These are phyloP conservation scores for Ustilago vetiveriae DNA, from an alignment of 1,284 basidiomycete genomes.

Conservation along the genomic window DNA sequence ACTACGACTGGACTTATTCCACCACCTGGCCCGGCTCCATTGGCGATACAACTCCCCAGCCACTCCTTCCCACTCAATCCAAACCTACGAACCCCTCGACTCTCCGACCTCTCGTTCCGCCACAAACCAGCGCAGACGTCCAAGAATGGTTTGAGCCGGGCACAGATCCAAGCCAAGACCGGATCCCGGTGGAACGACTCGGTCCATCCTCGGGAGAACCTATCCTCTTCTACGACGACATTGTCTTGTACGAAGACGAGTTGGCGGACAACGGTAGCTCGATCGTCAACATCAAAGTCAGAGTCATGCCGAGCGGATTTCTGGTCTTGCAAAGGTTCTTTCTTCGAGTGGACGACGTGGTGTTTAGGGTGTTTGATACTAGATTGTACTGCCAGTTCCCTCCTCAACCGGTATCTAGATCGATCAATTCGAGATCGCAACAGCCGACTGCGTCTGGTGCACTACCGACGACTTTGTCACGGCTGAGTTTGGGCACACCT, in stretches of 20 bases:
- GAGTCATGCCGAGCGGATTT: constrained; percentile 96
- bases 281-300: constrained; percentile 67
- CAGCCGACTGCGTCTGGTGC: too few species aligned
- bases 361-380: constrained; percentile 90
- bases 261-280: constrained; percentile 65
- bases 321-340: constrained; percentile 91
- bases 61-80: constrained; percentile 6
- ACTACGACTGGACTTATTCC: constrained; percentile 98
- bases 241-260: constrained; percentile 66
- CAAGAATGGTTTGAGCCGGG: constrained; percentile 39
- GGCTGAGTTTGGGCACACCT: constrained; percentile 12
- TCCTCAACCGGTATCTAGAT: not conserved
- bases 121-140: not conserved
- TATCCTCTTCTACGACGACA: constrained; percentile 66
- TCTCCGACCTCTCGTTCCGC: constrained; percentile 1
- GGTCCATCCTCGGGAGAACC: constrained; percentile 60
- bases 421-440: not conserved
- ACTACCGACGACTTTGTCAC: not conserved
- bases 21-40: constrained; percentile 81
- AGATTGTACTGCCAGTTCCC: constrained; percentile 85
- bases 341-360: constrained; percentile 92
- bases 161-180: constrained; percentile 54
- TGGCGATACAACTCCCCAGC: constrained; percentile 14
- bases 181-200: constrained; percentile 62
- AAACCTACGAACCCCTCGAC: not conserved